These are phyloP conservation scores for Umbelopsis sp. DNA, from an alignment of 192 early-diverging fungal genomes.

Conservation along the genomic window DNA sequence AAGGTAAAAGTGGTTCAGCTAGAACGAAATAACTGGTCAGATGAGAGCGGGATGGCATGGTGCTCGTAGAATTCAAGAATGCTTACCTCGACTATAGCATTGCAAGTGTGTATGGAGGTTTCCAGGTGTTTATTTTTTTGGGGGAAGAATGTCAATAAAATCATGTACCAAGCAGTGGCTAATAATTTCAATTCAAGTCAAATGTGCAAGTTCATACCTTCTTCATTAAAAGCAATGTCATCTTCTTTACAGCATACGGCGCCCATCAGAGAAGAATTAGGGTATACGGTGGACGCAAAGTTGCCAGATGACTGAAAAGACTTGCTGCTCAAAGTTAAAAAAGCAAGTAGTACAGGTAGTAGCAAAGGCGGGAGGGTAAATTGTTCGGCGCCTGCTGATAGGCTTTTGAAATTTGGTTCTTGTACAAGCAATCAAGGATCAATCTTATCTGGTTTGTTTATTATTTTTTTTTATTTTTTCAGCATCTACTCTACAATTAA, in stretches of 20 bases:
- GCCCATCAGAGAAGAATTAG: slow-evolving; percentile 41
- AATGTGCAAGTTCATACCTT: slow-evolving; percentile 50
- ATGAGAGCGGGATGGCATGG: background rate
- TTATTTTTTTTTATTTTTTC: too few species aligned
- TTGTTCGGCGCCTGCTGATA: background rate
- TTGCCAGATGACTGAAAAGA: background rate
- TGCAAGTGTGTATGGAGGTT: background rate
- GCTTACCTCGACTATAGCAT: slow-evolving; percentile 7
- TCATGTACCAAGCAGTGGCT: background rate
- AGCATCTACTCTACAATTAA: too few species aligned
- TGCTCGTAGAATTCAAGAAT: too few species aligned
- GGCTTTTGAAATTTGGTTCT: too few species aligned
- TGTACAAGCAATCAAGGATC: too few species aligned
- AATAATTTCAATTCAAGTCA: background rate
- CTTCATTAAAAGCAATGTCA: slow-evolving; percentile 68
- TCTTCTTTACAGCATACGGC: slow-evolving; percentile 60
- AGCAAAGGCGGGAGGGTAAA: background rate
- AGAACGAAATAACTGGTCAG: background rate
- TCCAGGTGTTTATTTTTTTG: too few species aligned
- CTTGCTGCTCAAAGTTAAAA: background rate
- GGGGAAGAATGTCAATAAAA: background rate
- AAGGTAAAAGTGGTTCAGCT: slow-evolving; percentile 88
- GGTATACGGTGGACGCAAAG: slow-evolving; percentile 14
- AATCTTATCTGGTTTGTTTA: too few species aligned
- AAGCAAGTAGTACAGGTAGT: background rate